Percentiles rank a stretch among this genome's conserved stretches.
These are phyloP conservation scores for Moricandia arvensis DNA, from an alignment of 345 rosid genomes.

Conservation along the genomic window DNA sequence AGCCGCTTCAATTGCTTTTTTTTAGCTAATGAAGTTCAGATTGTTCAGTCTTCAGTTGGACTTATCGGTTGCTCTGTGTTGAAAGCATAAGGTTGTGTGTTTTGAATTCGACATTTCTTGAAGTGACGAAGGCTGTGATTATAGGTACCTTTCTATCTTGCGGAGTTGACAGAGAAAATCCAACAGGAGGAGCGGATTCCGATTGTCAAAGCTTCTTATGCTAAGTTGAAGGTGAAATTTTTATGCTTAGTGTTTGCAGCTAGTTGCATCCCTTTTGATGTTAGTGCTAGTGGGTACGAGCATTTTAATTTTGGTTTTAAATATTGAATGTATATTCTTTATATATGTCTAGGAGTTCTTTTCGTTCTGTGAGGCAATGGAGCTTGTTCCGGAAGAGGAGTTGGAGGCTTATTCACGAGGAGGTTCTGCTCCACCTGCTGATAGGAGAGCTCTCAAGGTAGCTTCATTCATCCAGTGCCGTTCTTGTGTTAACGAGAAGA, in stretches of 20 bases:
- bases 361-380: slow-evolving; percentile 67
- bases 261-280: not conserved
- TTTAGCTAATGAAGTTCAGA: not conserved
- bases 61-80: not conserved
- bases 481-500: not conserved
- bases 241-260: not conserved
- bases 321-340: not conserved
- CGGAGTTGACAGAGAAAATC: slow-evolving; percentile 74
- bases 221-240: slow-evolving; percentile 66
- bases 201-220: slow-evolving; percentile 54
- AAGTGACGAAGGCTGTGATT: not conserved
- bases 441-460: slow-evolving; percentile 88
- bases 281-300: not conserved
- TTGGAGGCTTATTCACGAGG: slow-evolving; percentile 44
- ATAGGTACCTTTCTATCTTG: slow-evolving; percentile 81
- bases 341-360: slow-evolving; percentile 60
- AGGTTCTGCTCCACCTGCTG: slow-evolving; percentile 52
- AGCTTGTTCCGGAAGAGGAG: slow-evolving; percentile 19
- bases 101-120: not conserved
- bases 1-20: not conserved
- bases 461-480: not conserved
- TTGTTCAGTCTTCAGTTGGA: not conserved
- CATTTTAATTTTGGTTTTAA: not conserved
- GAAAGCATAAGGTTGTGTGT: slow-evolving; percentile 5
- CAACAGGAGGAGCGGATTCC: slow-evolving; percentile 61